phyloP scores from a whole-genome alignment of 306 rosid genomes.

The Oemleria cerasiformis region DNA sequence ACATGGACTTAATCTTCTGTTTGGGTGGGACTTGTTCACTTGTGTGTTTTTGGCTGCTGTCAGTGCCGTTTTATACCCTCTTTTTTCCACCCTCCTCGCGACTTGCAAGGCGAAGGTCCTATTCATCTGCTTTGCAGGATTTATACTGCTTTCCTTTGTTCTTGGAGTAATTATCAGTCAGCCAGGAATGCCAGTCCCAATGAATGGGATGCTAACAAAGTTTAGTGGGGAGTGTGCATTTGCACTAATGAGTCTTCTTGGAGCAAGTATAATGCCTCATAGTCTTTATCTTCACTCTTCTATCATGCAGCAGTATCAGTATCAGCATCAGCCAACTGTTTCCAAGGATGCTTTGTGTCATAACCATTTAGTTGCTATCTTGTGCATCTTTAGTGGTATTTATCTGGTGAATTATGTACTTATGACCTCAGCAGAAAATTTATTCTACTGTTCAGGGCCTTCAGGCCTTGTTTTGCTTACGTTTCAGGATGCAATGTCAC shows the following conservation, averaged over 20 bases:
- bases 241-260: constrained; percentile 89
- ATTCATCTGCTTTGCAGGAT: constrained; percentile 53
- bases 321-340: constrained; percentile 41
- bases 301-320: constrained; percentile 80
- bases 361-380: constrained; percentile 72
- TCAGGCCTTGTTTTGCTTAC: constrained; percentile 63
- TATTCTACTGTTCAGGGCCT: constrained; percentile 35
- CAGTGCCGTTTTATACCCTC: constrained; percentile 55
- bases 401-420: constrained; percentile 64
- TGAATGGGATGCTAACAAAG: constrained; percentile 61
- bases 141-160: constrained; percentile 53
- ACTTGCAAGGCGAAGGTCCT: constrained; percentile 54
- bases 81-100: constrained; percentile 68
- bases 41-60: constrained; percentile 80
- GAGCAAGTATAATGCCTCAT: constrained; percentile 95
- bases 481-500: constrained; percentile 72
- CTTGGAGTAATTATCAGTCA: constrained; percentile 69
- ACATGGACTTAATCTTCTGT: constrained; percentile 82
- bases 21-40: constrained; percentile 95
- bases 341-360: constrained; percentile 70
- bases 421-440: constrained; percentile 70
- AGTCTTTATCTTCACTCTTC: constrained; percentile 90
- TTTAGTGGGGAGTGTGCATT: constrained; percentile 84
- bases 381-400: constrained; percentile 70
- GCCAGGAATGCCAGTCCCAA: constrained; percentile 59